phyloP scores from a whole-genome alignment of 225 moss, liverwort and hornwort species.

The Marchantia paleacea region DNA sequence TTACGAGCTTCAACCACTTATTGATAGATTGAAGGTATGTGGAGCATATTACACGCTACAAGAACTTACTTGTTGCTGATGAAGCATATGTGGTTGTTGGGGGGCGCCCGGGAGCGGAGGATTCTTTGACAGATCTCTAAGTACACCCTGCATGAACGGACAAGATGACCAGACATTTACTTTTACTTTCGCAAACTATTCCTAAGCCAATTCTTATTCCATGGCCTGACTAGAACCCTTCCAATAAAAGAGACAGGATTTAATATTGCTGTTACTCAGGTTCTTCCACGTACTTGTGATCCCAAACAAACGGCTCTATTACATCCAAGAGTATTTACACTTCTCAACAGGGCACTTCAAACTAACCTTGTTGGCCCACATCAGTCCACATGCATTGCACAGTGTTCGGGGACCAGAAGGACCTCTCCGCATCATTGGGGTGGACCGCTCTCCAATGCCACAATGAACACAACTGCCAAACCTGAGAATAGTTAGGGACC shows the following conservation, averaged over 20 bases:
- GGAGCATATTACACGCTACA: no score
- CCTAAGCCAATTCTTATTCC: no score
- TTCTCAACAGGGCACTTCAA: background rate
- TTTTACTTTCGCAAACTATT: no score
- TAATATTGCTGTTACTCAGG: no score
- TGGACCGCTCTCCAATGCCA: constrained; percentile 82
- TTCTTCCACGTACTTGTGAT: no score
- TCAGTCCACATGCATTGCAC: constrained; percentile 85
- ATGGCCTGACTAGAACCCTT: no score
- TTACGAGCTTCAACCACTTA: no score
- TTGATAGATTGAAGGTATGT: no score
- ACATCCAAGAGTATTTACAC: background rate
- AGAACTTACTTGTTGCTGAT: constrained; percentile 67
- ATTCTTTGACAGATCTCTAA: constrained; percentile 79
- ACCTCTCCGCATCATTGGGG: constrained; percentile 93
- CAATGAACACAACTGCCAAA: constrained; percentile 84
- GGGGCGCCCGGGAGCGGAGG: constrained; percentile 54
- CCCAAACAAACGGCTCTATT: no score
- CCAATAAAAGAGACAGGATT: no score
- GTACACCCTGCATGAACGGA: constrained; percentile 52
- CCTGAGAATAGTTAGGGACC: background rate
- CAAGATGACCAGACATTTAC: no score
- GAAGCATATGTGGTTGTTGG: constrained; percentile 72
- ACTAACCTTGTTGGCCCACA: constrained; percentile 91
- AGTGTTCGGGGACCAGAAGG: constrained; percentile 76